phyloP scores from a whole-genome alignment of 2,329 filamentous ascomycete species.

The Endoconidiophora laricicola region DNA sequence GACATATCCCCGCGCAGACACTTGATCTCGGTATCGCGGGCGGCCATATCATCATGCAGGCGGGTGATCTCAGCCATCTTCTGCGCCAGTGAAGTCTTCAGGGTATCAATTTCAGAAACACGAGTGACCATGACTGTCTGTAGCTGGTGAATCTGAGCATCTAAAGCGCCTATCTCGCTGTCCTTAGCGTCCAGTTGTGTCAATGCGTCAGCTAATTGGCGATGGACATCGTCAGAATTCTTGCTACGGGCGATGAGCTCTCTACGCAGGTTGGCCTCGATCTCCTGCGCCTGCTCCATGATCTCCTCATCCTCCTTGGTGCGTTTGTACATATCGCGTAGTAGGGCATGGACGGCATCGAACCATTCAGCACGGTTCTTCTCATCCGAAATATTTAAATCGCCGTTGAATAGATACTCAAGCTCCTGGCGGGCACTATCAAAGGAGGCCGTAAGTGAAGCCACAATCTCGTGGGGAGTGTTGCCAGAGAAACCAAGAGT shows the following conservation, averaged over 20 bases:
- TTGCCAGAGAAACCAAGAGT: slow-evolving; percentile 33
- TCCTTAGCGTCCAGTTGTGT: slow-evolving; percentile 23
- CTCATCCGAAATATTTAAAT: slow-evolving; percentile 34
- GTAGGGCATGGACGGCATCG: slow-evolving; percentile 33
- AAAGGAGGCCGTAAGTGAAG: slow-evolving; percentile 32
- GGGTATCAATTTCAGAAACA: slow-evolving; percentile 32
- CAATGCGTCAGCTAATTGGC: slow-evolving; percentile 24
- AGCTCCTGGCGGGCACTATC: slow-evolving; percentile 42
- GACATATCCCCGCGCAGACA: slow-evolving; percentile 1
- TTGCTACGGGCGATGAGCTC: slow-evolving; percentile 37
- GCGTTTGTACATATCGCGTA: slow-evolving; percentile 32
- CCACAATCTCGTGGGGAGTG: slow-evolving; percentile 32
- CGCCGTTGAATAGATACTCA: slow-evolving; percentile 44
- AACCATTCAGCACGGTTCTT: slow-evolving; percentile 38
- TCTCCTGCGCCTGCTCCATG: slow-evolving; percentile 43
- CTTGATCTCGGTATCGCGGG: background rate
- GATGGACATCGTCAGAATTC: slow-evolving; percentile 31
- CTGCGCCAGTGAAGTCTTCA: no score
- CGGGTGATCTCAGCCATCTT: no score
- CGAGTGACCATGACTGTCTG: slow-evolving; percentile 31
- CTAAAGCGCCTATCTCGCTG: slow-evolving; percentile 28
- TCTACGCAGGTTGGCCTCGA: slow-evolving; percentile 37
- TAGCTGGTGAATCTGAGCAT: slow-evolving; percentile 32
- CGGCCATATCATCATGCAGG: background rate
- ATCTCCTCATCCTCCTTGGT: slow-evolving; percentile 32